Evolutionary conservation across 148 eudicot genomes (phyloP).

Genomic region (Rhododendron mucronatum): DNA sequence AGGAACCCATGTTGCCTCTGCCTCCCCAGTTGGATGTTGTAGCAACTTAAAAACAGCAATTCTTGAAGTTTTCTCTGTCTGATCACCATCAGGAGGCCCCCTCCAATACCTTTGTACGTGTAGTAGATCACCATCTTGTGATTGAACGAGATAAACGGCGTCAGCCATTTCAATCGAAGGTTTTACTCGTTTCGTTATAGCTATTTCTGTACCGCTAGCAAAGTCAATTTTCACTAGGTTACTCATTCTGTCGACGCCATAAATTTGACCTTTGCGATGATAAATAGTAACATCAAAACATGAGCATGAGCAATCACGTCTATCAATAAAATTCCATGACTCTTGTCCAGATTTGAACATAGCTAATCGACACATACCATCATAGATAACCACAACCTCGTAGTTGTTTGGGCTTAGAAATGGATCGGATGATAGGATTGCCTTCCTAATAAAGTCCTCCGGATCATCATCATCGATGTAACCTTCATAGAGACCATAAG

Average conservation of each 20-base stretch:
- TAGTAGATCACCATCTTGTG: conserved; percentile 7
- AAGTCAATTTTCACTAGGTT: not conserved
- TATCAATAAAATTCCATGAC: not conserved
- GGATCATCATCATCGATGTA: not conserved
- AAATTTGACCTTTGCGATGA: not conserved
- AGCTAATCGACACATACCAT: not conserved
- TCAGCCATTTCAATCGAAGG: no score
- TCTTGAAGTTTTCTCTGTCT: not conserved
- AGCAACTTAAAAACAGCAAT: not conserved
- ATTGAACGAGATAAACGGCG: conserved; percentile 12
- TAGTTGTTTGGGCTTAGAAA: not conserved
- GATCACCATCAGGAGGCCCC: no score
- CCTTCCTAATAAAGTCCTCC: not conserved
- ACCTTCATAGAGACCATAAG: no score
- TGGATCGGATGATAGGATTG: conserved; percentile 1
- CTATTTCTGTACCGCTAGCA: not conserved
- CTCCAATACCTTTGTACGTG: not conserved
- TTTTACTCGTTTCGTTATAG: no score
- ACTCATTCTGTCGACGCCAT: not conserved
- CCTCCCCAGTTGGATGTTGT: not conserved
- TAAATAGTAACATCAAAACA: conserved; percentile 7
- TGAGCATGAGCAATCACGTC: no score
- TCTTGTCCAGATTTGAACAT: conserved; percentile 4
- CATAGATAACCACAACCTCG: not conserved
- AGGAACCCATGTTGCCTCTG: not conserved